Evolutionary conservation across 495 filamentous ascomycete genomes (phyloP).

Genomic region (Lichina pygmaea): DNA sequence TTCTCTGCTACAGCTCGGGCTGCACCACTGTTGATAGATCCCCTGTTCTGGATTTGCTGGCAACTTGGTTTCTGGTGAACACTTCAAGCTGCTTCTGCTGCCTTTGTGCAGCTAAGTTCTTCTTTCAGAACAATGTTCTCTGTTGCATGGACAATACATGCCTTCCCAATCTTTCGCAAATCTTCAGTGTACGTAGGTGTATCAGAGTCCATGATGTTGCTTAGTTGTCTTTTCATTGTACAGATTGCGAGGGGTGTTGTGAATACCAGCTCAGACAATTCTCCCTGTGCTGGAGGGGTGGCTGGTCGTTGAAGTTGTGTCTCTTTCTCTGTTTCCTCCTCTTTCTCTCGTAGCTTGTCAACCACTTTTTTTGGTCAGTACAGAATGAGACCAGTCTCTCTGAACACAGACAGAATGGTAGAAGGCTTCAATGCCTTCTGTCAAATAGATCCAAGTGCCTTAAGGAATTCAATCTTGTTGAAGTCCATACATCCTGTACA

Average conservation of each 20-base stretch:
- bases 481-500: conserved; percentile 1
- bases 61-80: background rate
- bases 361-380: conserved; percentile 1
- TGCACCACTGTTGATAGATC: background rate
- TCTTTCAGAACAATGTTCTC: background rate
- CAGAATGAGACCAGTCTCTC: conserved; percentile 1
- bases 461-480: conserved; percentile 2
- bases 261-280: background rate
- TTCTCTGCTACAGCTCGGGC: background rate
- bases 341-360: background rate
- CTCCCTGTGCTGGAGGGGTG: background rate
- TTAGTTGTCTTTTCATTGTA: background rate
- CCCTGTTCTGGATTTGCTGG: background rate
- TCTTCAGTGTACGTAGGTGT: background rate
- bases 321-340: background rate
- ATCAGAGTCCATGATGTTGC: background rate
- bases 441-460: conserved; percentile 1
- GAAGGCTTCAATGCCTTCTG: background rate
- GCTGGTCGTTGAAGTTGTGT: background rate
- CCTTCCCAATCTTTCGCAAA: background rate
- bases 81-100: background rate
- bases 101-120: background rate
- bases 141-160: background rate
- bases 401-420: background rate
- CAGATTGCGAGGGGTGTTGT: background rate